Evolutionary conservation across 495 filamentous ascomycete species (phyloP), one percentile per base, ranked within the genome.

Genomic region (Zalerion maritima): DNA sequence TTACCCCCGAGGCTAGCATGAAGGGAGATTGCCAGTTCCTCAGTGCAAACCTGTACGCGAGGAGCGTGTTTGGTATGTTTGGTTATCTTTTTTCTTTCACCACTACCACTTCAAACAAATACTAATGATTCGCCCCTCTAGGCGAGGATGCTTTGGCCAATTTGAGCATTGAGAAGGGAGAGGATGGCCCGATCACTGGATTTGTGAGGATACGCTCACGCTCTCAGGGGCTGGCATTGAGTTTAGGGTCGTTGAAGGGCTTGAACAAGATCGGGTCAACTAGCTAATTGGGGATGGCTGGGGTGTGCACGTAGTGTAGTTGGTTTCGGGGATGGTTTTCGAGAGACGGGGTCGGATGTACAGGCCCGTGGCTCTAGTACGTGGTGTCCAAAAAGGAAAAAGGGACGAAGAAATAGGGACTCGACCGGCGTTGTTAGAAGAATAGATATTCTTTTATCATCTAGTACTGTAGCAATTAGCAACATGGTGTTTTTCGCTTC

Each of bases 131-230:
- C 40, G 28, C n/a, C n/a, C n/a, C n/a, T n/a, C n/a, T 43, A 99
- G 91, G 91, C 41, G 91, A 99, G 83, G 91, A 99, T 62, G 91
- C 91, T 24, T 60, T 99, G 36, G 91, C 91, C 36, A 99, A 99
- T 50, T 47, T 99, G 56, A 94, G 85, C 47, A 93, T 99, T 43
- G 91, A 99, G 49, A 89, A 94, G 58, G 85, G 84, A 28, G 85
- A 94, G 7, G 77, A 92, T 47, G 89, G 91, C 16, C 85, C 85
- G 4, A 79, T 99, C 37, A 96, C 89, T 16, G 91, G 91, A n/a
- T 99, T 99, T 52, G 82, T 99, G 30, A 79, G 91, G 43, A 99
- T 99, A 67, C 75, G 91, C 56, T 94, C 85, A 64, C 79, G 91
- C 43, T 93, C 84, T 4, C 91, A 99, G 60, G 91, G 89, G 28